Conservation (phyloP, 306 rosid species). For the Calophaca sinica region DNA sequence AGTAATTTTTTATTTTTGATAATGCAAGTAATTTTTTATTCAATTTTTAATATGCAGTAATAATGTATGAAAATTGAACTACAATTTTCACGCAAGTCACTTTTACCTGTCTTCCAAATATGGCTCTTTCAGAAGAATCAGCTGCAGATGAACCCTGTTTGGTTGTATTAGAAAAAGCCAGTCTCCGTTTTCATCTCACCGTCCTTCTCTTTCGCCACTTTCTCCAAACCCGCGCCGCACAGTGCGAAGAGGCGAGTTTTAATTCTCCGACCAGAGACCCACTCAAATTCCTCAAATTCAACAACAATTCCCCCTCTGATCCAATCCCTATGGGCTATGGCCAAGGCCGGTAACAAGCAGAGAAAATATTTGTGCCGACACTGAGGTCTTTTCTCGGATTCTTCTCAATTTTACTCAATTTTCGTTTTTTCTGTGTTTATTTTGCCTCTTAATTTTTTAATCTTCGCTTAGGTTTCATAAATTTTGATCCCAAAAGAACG, state of each 20-base stretch:
- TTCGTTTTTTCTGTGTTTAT: neutral
- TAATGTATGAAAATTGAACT: neutral
- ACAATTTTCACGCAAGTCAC: neutral
- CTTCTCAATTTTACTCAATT: slow-evolving; percentile 28
- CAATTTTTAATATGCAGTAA: neutral
- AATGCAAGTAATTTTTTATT: too few relatives aligned
- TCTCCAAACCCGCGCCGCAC: slow-evolving; percentile 33
- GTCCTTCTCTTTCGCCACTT: neutral
- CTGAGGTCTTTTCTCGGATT: slow-evolving; percentile 20
- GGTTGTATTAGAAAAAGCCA: neutral
- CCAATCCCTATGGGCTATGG: neutral
- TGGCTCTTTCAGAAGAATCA: slow-evolving; percentile 43
- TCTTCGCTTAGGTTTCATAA: neutral
- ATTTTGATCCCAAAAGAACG: neutral
- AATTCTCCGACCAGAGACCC: neutral
- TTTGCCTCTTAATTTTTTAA: neutral
- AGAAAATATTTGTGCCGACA: neutral
- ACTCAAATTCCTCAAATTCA: slow-evolving; percentile 25
- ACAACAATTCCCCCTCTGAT: neutral
- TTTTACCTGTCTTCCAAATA: slow-evolving; percentile 33
- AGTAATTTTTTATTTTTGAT: too few relatives aligned
- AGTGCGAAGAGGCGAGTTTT: neutral
- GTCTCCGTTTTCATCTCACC: neutral
- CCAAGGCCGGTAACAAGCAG: neutral
- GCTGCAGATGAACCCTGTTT: slow-evolving; percentile 37